Evolutionary conservation across 306 rosid species (phyloP), one percentile per base, ranked within the genome.

Genomic region (Vigna unguiculata): DNA sequence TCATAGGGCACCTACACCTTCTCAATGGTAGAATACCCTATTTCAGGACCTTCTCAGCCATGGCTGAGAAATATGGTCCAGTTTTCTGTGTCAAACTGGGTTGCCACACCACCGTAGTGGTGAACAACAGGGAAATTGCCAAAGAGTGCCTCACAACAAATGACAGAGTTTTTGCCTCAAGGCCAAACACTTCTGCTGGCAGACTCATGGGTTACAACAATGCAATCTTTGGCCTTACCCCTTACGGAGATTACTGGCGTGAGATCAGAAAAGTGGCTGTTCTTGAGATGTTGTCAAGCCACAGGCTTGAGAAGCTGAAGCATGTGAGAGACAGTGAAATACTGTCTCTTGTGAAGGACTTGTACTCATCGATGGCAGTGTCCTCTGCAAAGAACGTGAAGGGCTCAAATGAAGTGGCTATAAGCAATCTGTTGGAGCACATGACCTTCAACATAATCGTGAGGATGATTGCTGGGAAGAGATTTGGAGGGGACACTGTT

Each of bases 231-330:
- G 85, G 81, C 1, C 62, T 89, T 5, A 81, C 97, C 2, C 90
- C 97, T 0, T 83, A 91, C 28, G 97, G 93, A 2, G 25, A 54
- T 9, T 91, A 87, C 40, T 91, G 97, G 93, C 84, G 94, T 3
- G 80, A 91, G 1, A 24, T 85, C 7, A 85, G 97, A 6, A 91
- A 89, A 67, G 54, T 87, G 1, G 52, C 85, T 0, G 83, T 78
- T 0, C 48, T 83, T 3, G 85, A 86, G 69, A 67, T 86, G 12
- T 76, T 83, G 13, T 83, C 89, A 32, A 38, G 68, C 14, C 49
- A 72, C 7, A 66, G 85, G 43, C 84, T 88, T 47, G 77, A 91
- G 16, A 52, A 53, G 66, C 82, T 85, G 2, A 83, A 73, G 51
- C 89, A 85, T 46, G 79, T 85, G 0, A 75, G 89, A 38, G 83